phyloP scores from a whole-genome alignment of 1,139 yeast genomes.

The Pichia sp. region DNA sequence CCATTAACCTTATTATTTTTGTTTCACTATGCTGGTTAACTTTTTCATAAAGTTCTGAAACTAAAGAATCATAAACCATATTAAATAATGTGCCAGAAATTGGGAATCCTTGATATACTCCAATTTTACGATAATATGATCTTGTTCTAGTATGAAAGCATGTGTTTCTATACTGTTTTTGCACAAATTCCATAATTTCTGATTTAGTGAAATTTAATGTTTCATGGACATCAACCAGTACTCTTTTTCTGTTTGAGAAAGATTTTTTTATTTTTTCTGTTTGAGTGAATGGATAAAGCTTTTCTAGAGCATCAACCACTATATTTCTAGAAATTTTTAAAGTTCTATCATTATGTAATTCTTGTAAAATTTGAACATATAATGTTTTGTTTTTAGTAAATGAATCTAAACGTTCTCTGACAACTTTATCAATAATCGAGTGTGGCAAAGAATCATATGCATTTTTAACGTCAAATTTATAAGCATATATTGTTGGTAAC shows the following conservation, averaged over 20 bases:
- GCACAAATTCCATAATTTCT: slow-evolving; percentile 32
- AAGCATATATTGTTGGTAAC: slow-evolving; percentile 41
- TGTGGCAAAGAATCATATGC: slow-evolving; percentile 78
- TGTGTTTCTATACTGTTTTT: slow-evolving; percentile 37
- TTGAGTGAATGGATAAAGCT: not conserved
- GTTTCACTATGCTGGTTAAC: slow-evolving; percentile 28
- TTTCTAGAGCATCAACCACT: slow-evolving; percentile 6
- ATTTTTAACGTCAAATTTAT: slow-evolving; percentile 71
- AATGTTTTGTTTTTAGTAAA: slow-evolving; percentile 12
- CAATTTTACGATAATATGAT: slow-evolving; percentile 46
- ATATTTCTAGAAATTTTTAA: slow-evolving; percentile 1
- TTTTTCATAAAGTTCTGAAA: slow-evolving; percentile 31
- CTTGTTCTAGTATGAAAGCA: slow-evolving; percentile 32
- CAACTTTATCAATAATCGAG: slow-evolving; percentile 34
- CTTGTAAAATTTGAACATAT: slow-evolving; percentile 13
- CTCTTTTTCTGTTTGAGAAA: not conserved
- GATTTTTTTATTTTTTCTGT: not conserved
- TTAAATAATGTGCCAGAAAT: slow-evolving; percentile 75
- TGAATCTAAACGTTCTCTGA: slow-evolving; percentile 23
- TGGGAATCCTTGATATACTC: slow-evolving; percentile 84
- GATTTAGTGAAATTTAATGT: slow-evolving; percentile 28
- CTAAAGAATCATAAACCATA: slow-evolving; percentile 60
- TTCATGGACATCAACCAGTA: slow-evolving; percentile 27
- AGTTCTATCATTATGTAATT: slow-evolving; percentile 1
- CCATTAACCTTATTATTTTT: slow-evolving; percentile 63